A percentile compares a stretch with the other conserved stretches of the same genome.
These are phyloP conservation scores for Trametes cinnabarina DNA, from an alignment of 768 basidiomycete genomes.

Conservation along the genomic window DNA sequence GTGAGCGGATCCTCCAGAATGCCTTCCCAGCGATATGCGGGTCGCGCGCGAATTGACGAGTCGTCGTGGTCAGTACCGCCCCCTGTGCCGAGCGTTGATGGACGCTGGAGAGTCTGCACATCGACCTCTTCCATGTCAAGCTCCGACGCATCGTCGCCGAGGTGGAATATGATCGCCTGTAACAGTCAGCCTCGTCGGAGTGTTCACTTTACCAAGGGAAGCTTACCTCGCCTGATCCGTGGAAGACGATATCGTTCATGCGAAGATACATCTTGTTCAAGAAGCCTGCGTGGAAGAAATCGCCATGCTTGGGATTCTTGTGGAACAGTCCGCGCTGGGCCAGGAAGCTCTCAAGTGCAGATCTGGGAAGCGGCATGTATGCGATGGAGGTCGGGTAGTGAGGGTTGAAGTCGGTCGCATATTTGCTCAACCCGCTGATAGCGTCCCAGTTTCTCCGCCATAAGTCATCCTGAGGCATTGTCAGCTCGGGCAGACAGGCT, in stretches of 20 bases:
- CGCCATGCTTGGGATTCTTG: conserved; percentile 39
- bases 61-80: conserved; percentile 74
- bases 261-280: conserved; percentile 72
- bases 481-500: neutral
- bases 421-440: conserved; percentile 45
- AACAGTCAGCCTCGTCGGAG: neutral
- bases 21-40: conserved; percentile 69
- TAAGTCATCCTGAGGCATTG: conserved; percentile 58
- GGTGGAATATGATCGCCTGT: conserved; percentile 62
- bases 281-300: conserved; percentile 62
- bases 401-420: conserved; percentile 66
- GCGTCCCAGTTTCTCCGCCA: conserved; percentile 70
- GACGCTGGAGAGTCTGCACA: conserved; percentile 43
- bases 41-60: conserved; percentile 55
- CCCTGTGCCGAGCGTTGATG: conserved; percentile 62
- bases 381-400: conserved; percentile 71
- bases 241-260: conserved; percentile 66
- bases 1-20: conserved; percentile 54
- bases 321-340: conserved; percentile 57
- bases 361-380: conserved; percentile 63
- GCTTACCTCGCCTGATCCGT: conserved; percentile 46
- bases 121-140: conserved; percentile 68
- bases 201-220: too few species aligned
- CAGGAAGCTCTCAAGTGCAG: conserved; percentile 64
- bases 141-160: conserved; percentile 51